Conservation (phyloP, 371 early-diverging fungal genomes). For the Massospora cicadina region DNA sequence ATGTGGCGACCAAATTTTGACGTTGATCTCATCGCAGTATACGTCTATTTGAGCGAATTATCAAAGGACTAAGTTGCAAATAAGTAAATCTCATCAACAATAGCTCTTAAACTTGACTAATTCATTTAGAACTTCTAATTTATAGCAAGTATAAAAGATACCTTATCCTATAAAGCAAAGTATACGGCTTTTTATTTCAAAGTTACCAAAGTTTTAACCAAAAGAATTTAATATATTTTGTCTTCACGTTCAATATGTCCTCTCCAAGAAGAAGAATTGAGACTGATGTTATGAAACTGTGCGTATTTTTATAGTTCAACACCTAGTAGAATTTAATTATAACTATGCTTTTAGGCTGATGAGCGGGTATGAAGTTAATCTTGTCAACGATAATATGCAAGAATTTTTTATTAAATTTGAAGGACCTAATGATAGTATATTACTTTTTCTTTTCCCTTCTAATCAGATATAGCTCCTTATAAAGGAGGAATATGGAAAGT, state of each 20-base stretch:
- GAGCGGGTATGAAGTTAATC: slow-evolving; percentile 96
- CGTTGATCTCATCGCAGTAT: no score
- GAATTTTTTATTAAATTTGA: slow-evolving; percentile 80
- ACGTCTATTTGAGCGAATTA: no score
- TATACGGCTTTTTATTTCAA: no score
- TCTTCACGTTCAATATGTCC: slow-evolving; percentile 32
- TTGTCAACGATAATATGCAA: slow-evolving; percentile 97
- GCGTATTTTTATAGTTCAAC: slow-evolving; percentile 19
- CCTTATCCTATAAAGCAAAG: no score
- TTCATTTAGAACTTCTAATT: no score
- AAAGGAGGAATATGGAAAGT: slow-evolving; percentile 91
- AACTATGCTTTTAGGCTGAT: slow-evolving; percentile 41
- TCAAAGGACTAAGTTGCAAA: no score
- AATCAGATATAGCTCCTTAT: slow-evolving; percentile 62
- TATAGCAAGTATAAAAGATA: no score
- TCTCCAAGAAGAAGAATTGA: slow-evolving; percentile 85
- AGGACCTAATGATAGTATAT: slow-evolving; percentile 89
- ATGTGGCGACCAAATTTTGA: no score
- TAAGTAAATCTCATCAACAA: no score
- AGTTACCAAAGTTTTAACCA: no score
- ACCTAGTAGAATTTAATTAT: neutral
- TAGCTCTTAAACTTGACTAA: no score
- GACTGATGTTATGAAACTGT: slow-evolving; percentile 97
- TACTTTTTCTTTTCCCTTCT: slow-evolving; percentile 13
- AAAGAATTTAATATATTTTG: no score